Conservation (phyloP, 306 rosid species). For the Inga oerstediana region DNA sequence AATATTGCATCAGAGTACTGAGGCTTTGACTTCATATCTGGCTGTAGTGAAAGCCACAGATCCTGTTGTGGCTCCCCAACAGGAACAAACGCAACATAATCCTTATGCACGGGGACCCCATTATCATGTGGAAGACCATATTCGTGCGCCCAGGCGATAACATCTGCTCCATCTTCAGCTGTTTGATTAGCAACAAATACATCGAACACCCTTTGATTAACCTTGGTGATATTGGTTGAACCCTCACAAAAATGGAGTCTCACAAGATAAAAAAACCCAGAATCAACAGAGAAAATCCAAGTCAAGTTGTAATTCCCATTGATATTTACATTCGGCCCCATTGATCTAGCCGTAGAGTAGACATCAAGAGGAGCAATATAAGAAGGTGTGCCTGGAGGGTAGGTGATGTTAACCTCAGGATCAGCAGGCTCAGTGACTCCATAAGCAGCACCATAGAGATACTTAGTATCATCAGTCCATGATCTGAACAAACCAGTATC, state of each 20-base stretch:
- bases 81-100: constrained; percentile 66
- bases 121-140: constrained; percentile 38
- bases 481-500: constrained; percentile 90
- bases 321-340: constrained; percentile 67
- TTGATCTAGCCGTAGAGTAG: constrained; percentile 78
- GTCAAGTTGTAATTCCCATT: constrained; percentile 74
- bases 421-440: constrained; percentile 70
- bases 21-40: constrained; percentile 30
- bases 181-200: constrained; percentile 73
- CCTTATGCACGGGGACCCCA: constrained; percentile 56
- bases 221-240: constrained; percentile 29
- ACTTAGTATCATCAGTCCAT: constrained; percentile 70
- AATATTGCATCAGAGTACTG: constrained; percentile 60
- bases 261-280: constrained; percentile 82
- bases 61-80: constrained; percentile 70
- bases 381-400: constrained; percentile 46
- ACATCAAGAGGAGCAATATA: constrained; percentile 74
- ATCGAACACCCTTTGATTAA: constrained; percentile 71
- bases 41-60: constrained; percentile 79
- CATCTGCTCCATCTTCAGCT: constrained; percentile 55
- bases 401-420: constrained; percentile 45
- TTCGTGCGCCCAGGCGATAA: constrained; percentile 28
- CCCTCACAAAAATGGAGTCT: constrained; percentile 94
- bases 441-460: constrained; percentile 59
- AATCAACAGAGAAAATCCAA: constrained; percentile 76